Evolutionary conservation across 2,329 filamentous ascomycete species (phyloP), one percentile per base, ranked within the genome.

Genomic region (Trichoderma sp.): DNA sequence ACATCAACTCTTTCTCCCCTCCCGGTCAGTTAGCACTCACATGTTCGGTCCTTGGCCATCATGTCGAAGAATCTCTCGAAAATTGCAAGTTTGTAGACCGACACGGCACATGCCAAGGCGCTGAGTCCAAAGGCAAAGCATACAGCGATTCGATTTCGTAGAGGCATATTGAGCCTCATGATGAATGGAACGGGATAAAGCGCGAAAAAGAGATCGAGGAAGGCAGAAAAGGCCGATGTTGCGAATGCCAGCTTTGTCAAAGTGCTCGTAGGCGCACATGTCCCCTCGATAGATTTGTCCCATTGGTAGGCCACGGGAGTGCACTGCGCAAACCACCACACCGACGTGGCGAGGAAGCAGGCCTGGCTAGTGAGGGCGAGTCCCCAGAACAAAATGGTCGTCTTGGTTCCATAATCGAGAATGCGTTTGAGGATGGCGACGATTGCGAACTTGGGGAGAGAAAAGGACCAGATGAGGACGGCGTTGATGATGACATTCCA

Each of bases 301-400:
- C 74, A 75, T 34, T 73, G 73, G 49, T 70, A 72, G 5, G 72
- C 72, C 3, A 75, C 69, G 0, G 74, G 74, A 8, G 70, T 68
- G 52, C 74, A 76, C 39, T 75, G 74, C 26, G 70, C 70, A 43
- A 70, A 76, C 74, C 74, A 75, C 74, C 74, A 76, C 1, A 76
- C 14, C 0, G 73, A 75, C 0, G 73, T 74, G 16, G 72, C 74
- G 24, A 75, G 58, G 4, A 75, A 73, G 13, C 71, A 73, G 13
- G 71, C 72, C 30, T 75, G 74, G 1, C 72, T 75, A 7, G 69
- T 71, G 1, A 75, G 18, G 1, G 73, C 74, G 5, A 76, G 69
- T 8, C 59, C 56, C 73, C 73, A 74, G 54, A 76, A 76, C 4
- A 74, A 49, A 21, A 75, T 70, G 0, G 71, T 71, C 7, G 74